Evolutionary conservation across 164 flowering plant species (phyloP).

Genomic region (Buxus sempervirens): DNA sequence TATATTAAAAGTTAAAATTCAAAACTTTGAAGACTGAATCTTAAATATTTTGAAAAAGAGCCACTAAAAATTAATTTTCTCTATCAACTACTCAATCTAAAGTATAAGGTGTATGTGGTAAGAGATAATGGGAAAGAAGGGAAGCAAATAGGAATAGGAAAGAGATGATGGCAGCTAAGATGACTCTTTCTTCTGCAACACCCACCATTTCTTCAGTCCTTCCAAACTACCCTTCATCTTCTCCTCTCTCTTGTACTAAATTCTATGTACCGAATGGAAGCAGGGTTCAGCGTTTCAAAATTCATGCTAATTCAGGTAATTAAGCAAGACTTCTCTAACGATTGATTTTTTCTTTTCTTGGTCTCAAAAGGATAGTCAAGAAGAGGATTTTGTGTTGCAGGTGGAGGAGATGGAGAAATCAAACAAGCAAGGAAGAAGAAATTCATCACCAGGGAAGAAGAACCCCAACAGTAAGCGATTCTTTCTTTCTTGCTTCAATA

Average conservation of each 20-base stretch:
- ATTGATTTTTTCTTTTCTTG: conserved; percentile 2
- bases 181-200: conserved; percentile 30
- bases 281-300: conserved; percentile 26
- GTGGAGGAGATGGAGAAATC: conserved; percentile 62
- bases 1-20: too few relatives aligned
- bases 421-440: conserved; percentile 69
- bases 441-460: conserved; percentile 90
- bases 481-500: background rate
- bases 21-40: too few relatives aligned
- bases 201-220: conserved; percentile 16
- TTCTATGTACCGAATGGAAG: conserved; percentile 21
- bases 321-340: background rate
- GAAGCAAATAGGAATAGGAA: conserved; percentile 4
- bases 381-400: conserved; percentile 24
- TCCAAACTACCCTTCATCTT: conserved; percentile 19
- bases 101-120: conserved; percentile 5
- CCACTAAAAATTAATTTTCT: too few relatives aligned
- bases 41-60: too few relatives aligned
- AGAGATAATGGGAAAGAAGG: background rate
- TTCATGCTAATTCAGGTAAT: conserved; percentile 53
- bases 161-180: conserved; percentile 34
- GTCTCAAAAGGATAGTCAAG: background rate
- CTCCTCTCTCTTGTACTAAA: conserved; percentile 7
- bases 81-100: conserved; percentile 13
- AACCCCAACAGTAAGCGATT: conserved; percentile 77